Percentiles rank a stretch among this genome's conserved stretches.
Evolutionary conservation across 23 red algal species (phyloP).

Genomic region (Gracilariopsis chorda): DNA sequence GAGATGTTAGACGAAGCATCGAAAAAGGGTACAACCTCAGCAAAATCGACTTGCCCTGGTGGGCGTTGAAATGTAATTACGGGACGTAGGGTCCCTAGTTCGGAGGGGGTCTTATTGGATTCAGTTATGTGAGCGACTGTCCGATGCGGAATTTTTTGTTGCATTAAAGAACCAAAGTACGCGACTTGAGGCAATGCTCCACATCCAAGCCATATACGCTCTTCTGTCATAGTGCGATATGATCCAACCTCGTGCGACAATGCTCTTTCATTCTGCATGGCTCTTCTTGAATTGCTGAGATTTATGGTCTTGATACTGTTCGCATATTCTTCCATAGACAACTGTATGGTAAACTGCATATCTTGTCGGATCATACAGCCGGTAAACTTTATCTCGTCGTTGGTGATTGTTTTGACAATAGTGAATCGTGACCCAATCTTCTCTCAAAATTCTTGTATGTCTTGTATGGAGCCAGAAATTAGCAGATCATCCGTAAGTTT

Average conservation of each 20-base stretch:
- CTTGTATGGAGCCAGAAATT: background rate
- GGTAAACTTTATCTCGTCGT: background rate
- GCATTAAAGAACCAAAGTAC: background rate
- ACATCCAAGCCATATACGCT: background rate
- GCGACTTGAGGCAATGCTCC: background rate
- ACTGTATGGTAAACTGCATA: background rate
- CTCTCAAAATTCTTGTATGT: background rate
- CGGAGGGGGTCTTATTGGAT: background rate
- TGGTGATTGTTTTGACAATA: background rate
- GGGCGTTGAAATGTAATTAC: background rate
- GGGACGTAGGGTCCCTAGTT: background rate
- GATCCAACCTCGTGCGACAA: no score
- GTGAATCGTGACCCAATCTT: background rate
- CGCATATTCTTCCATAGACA: constrained; percentile 12
- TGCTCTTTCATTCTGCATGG: no score
- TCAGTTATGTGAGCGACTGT: background rate
- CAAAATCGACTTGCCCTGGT: background rate
- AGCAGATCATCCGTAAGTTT: constrained; percentile 1
- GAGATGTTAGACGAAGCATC: background rate
- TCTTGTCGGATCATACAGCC: background rate
- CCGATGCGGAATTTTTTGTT: background rate
- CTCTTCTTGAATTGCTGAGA: background rate
- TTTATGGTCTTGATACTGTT: background rate
- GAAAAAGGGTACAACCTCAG: background rate
- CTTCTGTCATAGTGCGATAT: background rate